Evolutionary conservation across 352 stramenopile species (phyloP), one percentile per base, ranked within the genome.

Genomic region (Pythium chondricola): DNA sequence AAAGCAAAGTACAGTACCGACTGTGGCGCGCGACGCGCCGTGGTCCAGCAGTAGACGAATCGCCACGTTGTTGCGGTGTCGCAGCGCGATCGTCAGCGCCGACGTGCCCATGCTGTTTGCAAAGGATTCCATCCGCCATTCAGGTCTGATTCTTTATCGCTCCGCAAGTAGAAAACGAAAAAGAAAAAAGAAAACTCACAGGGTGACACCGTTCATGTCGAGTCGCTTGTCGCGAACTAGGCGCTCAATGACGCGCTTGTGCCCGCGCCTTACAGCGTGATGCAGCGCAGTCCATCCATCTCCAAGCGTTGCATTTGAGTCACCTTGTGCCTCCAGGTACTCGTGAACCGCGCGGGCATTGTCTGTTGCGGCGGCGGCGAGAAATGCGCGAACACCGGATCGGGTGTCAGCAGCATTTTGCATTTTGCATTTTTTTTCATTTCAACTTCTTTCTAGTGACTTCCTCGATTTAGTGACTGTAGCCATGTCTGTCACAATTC

Each of bases 251-350:
- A 85, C 53, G 16, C 14, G 20, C 32, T 85, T 6, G 3, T 82
- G 73, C 42, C 69, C 67, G 18, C 68, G 46, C n/a, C 69, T 63
- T 8, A 84, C 71, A 2, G 82, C 79, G 37, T 79, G 81, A 41
- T 84, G 66, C 52, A 93, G 61, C 41, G 79, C 79, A 21, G 68
- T 85, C 79, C 79, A 91, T 9, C 66, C 59, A 37, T 91, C 75
- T 3, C 77, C 79, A 17, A 70, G 56, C 31, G 53, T 69, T 10
- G 55, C 65, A 44, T 91, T 90, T 29, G 83, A 69, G 24, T 87
- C 58, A 1, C 57, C 65, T 7, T 38, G 27, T 1, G 4, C 13
- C 6, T 16, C 26, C 9, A 87, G 40, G 56, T 73, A 89, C 46
- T 36, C 33, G n/a, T 77, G n/a, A n/a, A n/a, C 60, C 17, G 86